Percentiles rank a stretch among this genome's conserved stretches.
Conservation (phyloP, 257 asterid genomes). For the Solanum chmielewskii region DNA sequence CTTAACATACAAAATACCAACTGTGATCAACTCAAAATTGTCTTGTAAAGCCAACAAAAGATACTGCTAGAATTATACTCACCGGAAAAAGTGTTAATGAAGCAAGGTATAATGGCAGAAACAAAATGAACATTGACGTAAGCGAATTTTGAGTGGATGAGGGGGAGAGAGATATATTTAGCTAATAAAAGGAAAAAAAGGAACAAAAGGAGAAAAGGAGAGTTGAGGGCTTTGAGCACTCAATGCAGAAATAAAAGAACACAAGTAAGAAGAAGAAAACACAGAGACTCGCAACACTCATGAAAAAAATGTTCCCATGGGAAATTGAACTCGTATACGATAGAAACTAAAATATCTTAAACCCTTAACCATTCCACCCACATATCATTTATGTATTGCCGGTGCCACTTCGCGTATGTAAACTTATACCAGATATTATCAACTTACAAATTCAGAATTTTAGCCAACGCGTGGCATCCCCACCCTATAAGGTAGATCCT, state of each 20-base stretch:
- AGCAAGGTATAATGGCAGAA: neutral
- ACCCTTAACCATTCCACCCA: neutral
- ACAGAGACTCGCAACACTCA: neutral
- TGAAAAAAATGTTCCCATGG: neutral
- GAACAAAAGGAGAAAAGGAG: neutral
- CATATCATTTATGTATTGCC: neutral
- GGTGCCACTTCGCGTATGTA: neutral
- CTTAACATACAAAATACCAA: neutral
- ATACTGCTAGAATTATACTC: neutral
- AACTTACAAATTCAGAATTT: neutral
- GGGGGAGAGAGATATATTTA: neutral
- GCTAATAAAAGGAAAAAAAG: neutral
- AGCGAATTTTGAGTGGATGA: neutral
- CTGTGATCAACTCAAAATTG: neutral
- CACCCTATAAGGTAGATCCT: neutral
- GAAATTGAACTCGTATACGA: neutral
- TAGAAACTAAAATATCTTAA: neutral
- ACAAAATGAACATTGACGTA: neutral
- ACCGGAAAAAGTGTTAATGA: neutral
- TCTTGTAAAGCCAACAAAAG: neutral
- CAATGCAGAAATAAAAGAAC: neutral
- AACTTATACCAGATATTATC: neutral
- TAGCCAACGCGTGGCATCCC: neutral
- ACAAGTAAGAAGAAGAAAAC: neutral
- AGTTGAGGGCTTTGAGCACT: neutral